phyloP scores from a whole-genome alignment of 164 flowering plant species.

The Vitis labrusca region DNA sequence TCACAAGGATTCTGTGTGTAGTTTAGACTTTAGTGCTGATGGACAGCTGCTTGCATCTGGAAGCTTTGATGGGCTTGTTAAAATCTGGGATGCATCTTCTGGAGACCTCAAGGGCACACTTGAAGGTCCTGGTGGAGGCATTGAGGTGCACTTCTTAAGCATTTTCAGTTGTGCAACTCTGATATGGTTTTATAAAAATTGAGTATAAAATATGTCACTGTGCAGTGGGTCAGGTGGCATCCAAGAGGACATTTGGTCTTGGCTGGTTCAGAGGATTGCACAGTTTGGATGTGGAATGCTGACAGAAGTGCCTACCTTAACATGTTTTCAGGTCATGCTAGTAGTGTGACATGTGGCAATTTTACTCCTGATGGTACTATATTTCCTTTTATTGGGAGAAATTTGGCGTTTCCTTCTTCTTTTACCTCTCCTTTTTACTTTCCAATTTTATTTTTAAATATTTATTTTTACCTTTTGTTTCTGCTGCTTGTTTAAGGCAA shows the following conservation, averaged over 20 bases:
- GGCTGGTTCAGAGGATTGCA: constrained; percentile 88
- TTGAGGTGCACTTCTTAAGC: constrained; percentile 57
- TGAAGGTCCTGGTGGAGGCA: constrained; percentile 82
- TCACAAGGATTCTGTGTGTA: constrained; percentile 70
- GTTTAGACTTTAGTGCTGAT: constrained; percentile 76
- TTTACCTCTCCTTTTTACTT: not conserved
- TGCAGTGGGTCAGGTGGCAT: constrained; percentile 97
- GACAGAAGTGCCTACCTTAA: constrained; percentile 59
- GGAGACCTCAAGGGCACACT: constrained; percentile 58
- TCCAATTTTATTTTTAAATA: not conserved
- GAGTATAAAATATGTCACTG: constrained; percentile 13
- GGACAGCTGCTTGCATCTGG: constrained; percentile 92
- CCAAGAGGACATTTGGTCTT: constrained; percentile 83
- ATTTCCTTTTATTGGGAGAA: not conserved
- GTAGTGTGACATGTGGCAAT: constrained; percentile 85
- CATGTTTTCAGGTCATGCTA: constrained; percentile 74
- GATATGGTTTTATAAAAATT: not conserved
- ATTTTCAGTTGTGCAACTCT: not conserved
- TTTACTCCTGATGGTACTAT: constrained; percentile 93
- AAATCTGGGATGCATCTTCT: constrained; percentile 69
- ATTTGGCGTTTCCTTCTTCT: not conserved
- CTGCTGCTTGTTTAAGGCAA: constrained; percentile 51
- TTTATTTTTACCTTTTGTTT: not conserved
- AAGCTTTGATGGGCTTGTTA: constrained; percentile 72
- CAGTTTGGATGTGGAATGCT: constrained; percentile 96